Evolutionary conservation across 768 basidiomycete genomes (phyloP).

Genomic region (Suillus paluster): DNA sequence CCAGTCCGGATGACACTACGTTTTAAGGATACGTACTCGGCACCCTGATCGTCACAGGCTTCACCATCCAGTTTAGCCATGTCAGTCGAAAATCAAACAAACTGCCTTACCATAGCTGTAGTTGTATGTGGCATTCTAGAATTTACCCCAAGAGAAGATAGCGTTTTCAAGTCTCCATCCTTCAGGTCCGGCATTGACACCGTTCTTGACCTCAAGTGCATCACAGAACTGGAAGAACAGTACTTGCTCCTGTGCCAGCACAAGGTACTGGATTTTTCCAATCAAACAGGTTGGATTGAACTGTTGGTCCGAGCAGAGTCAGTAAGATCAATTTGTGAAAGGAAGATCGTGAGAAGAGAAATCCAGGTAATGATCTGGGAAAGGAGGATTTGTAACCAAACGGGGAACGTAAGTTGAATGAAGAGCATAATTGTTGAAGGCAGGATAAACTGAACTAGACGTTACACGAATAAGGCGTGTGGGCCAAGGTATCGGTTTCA

Average conservation of each 20-base stretch:
- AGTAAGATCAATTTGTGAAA: not conserved
- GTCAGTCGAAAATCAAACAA: not conserved
- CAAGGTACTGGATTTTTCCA: slow-evolving; percentile 68
- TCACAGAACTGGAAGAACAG: slow-evolving; percentile 46
- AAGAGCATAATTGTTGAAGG: not conserved
- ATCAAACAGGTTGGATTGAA: slow-evolving; percentile 61
- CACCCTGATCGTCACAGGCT: slow-evolving; percentile 57
- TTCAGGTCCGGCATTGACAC: slow-evolving; percentile 42
- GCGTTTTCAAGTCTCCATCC: slow-evolving; percentile 71
- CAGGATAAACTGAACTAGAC: not conserved
- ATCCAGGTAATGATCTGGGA: not conserved
- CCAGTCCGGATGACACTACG: not conserved
- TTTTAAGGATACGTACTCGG: slow-evolving; percentile 46
- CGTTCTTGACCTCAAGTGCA: slow-evolving; percentile 42
- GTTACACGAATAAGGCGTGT: not conserved
- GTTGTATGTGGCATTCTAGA: slow-evolving; percentile 58
- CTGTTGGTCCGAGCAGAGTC: slow-evolving; percentile 21
- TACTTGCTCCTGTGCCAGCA: slow-evolving; percentile 42
- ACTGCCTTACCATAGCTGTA: slow-evolving; percentile 45
- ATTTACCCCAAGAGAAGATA: slow-evolving; percentile 62
- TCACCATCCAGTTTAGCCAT: slow-evolving; percentile 6
- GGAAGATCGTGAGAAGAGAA: not conserved
- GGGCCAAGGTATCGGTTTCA: too few relatives aligned
- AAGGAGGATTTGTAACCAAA: not conserved
- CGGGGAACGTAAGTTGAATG: too few relatives aligned